These are phyloP conservation scores for Plantago coronopus DNA, from an alignment of 305 asterid species.

Conservation along the genomic window DNA sequence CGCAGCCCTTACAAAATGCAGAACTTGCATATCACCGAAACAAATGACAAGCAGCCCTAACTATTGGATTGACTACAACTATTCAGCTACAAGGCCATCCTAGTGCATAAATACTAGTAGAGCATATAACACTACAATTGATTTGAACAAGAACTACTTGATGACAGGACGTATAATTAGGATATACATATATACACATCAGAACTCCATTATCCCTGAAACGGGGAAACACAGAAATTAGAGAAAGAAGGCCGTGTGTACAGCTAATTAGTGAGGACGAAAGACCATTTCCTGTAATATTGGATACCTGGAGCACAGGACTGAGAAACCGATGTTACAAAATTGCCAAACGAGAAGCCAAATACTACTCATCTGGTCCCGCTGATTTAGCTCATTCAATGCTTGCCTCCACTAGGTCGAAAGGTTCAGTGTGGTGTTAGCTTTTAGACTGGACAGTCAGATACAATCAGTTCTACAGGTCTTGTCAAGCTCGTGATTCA, in stretches of 20 bases:
- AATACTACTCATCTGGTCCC: constrained; percentile 7
- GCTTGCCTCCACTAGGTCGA: constrained; percentile 32
- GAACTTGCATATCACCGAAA: not conserved
- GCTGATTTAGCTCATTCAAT: not conserved
- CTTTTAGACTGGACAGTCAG: constrained; percentile 42
- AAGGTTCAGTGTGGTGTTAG: constrained; percentile 56
- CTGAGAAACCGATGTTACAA: constrained; percentile 33
- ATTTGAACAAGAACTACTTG: constrained; percentile 22
- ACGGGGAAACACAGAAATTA: constrained; percentile 18
- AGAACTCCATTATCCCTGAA: constrained; percentile 24
- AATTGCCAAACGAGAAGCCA: constrained; percentile 31
- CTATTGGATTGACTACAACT: too few relatives aligned
- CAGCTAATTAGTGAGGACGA: constrained; percentile 37
- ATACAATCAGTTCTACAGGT: constrained; percentile 48
- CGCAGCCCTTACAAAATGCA: too few relatives aligned
- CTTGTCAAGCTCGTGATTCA: constrained; percentile 52
- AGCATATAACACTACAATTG: constrained; percentile 21
- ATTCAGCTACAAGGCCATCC: not conserved
- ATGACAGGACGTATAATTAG: constrained; percentile 24
- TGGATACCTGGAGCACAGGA: constrained; percentile 35
- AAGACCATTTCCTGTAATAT: constrained; percentile 42
- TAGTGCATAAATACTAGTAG: not conserved
- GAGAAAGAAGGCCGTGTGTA: constrained; percentile 25
- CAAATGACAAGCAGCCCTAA: not conserved
- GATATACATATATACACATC: constrained; percentile 35